A percentile compares a stretch with the other conserved stretches of the same genome.
These are phyloP conservation scores for Hyphopichia khmerensis DNA, from an alignment of 1,139 yeast genomes.

Conservation along the genomic window DNA sequence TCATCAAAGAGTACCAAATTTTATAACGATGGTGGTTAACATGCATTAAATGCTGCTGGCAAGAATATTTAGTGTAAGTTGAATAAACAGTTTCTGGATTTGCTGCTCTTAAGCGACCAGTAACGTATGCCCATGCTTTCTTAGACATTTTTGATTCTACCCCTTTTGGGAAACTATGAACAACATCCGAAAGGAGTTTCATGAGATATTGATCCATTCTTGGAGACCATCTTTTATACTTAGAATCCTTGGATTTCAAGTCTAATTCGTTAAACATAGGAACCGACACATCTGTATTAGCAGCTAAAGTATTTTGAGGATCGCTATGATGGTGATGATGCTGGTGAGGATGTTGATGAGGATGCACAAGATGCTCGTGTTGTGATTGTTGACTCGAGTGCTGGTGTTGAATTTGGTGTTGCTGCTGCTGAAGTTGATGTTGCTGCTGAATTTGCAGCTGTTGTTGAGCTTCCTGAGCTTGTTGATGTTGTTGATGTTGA, in stretches of 20 bases:
- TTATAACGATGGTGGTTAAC: slow-evolving; percentile 40
- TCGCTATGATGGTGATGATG: slow-evolving; percentile 9
- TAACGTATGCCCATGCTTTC: slow-evolving; percentile 40
- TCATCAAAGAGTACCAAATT: slow-evolving; percentile 36
- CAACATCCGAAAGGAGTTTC: slow-evolving; percentile 35
- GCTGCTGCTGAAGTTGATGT: slow-evolving; percentile 1
- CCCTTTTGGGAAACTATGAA: slow-evolving; percentile 34
- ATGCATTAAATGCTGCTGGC: slow-evolving; percentile 38
- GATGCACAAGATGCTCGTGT: slow-evolving; percentile 9
- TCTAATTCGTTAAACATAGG: slow-evolving; percentile 21
- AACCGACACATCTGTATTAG: not conserved
- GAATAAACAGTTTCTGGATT: slow-evolving; percentile 44
- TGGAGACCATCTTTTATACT: slow-evolving; percentile 43
- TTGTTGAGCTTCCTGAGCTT: not conserved
- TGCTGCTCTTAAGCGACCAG: slow-evolving; percentile 35
- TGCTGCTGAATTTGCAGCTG: not conserved
- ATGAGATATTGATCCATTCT: slow-evolving; percentile 39
- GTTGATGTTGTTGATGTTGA: not conserved
- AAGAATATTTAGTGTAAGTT: slow-evolving; percentile 42
- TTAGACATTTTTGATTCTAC: slow-evolving; percentile 34
- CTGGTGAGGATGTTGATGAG: slow-evolving; percentile 13
- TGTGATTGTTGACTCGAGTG: slow-evolving; percentile 10
- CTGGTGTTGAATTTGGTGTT: slow-evolving; percentile 12
- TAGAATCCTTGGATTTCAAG: slow-evolving; percentile 37
- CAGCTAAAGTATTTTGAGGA: not conserved